A percentile compares a stretch with the other conserved stretches of the same genome.
phyloP scores from a whole-genome alignment of 768 basidiomycete genomes.

The Agrocybe pediades region DNA sequence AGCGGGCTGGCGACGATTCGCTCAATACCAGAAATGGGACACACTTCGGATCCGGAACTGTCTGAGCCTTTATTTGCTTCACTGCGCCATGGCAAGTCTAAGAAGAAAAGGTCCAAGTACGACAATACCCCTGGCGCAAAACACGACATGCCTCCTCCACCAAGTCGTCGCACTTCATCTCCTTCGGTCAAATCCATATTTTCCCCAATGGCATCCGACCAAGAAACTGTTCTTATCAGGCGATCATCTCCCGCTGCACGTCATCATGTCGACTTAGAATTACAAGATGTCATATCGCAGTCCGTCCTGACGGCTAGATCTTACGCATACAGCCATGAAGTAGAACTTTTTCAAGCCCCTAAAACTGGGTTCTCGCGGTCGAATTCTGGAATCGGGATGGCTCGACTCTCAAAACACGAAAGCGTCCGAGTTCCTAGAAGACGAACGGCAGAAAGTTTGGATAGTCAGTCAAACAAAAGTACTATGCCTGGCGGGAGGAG shows the following conservation, averaged over 20 bases:
- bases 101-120: conserved; percentile 25
- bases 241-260: conserved; percentile 69
- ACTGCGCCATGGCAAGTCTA: conserved; percentile 30
- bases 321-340: conserved; percentile 62
- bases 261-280: conserved; percentile 70
- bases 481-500: conserved; percentile 26
- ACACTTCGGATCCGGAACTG: conserved; percentile 31
- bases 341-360: conserved; percentile 49
- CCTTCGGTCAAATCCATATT: conserved; percentile 65
- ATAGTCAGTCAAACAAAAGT: conserved; percentile 30
- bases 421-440: conserved; percentile 68
- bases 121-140: conserved; percentile 20
- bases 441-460: conserved; percentile 44
- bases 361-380: conserved; percentile 53
- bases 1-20: conserved; percentile 54
- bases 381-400: conserved; percentile 62
- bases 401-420: conserved; percentile 66
- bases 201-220: conserved; percentile 50
- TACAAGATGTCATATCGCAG: conserved; percentile 83
- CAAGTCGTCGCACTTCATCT: conserved; percentile 65
- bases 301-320: conserved; percentile 68
- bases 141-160: conserved; percentile 26
- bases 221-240: conserved; percentile 63
- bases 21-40: conserved; percentile 53
- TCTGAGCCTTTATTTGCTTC: conserved; percentile 38